Percentiles rank a stretch among this genome's conserved stretches.
These are phyloP conservation scores for Ettlia oleoabundans DNA, from an alignment of 139 green algal species.

Conservation along the genomic window DNA sequence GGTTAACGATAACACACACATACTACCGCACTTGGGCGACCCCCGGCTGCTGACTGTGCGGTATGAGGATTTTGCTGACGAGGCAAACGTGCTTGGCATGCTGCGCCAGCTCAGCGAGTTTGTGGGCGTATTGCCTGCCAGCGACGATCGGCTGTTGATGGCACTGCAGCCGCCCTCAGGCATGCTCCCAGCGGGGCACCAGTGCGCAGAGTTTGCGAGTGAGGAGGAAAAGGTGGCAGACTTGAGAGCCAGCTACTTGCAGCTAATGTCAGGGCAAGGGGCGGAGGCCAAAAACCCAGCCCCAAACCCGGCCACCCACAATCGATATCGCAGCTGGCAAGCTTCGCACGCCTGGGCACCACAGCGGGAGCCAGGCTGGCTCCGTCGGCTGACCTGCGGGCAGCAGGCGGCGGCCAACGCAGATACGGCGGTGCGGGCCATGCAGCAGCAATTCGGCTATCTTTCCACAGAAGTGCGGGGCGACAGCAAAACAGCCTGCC, in stretches of 20 bases:
- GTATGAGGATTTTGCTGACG: conserved; percentile 15
- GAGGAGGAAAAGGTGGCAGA: conserved; percentile 17
- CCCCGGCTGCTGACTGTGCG: neutral
- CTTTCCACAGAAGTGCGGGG: neutral
- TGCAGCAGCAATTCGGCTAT: conserved; percentile 33
- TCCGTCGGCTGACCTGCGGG: neutral
- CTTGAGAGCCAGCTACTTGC: conserved; percentile 18
- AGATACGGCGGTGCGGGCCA: neutral
- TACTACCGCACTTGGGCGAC: conserved; percentile 11
- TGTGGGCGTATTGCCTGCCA: neutral
- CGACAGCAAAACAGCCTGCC: neutral
- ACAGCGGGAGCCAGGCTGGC: neutral
- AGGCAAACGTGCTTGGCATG: conserved; percentile 12
- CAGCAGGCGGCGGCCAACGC: neutral
- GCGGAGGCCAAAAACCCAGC: neutral
- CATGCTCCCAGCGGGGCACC: neutral
- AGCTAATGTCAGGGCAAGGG: neutral
- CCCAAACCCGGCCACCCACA: neutral
- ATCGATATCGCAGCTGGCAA: conserved; percentile 18
- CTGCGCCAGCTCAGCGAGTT: conserved; percentile 1
- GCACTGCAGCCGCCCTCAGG: conserved; percentile 21
- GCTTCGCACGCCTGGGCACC: conserved; percentile 17
- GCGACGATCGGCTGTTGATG: conserved; percentile 21
- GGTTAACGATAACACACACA: conserved; percentile 25
- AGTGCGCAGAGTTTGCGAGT: conserved; percentile 5